These are phyloP conservation scores for Infundibulicybe gibba DNA, from an alignment of 768 basidiomycete species.

Conservation along the genomic window DNA sequence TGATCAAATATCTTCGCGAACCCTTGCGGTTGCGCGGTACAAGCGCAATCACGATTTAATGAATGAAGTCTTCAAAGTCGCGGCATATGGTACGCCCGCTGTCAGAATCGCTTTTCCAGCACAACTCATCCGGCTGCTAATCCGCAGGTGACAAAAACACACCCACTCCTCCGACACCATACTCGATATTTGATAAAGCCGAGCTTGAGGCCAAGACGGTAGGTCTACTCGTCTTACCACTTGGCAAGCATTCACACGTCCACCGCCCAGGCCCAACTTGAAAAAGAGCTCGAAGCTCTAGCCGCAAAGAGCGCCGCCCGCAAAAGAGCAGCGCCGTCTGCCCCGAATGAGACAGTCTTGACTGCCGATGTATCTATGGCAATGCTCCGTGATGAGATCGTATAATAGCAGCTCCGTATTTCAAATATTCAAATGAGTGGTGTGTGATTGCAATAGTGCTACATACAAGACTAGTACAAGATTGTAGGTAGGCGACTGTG, in stretches of 20 bases:
- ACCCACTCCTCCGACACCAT: constrained; percentile 39
- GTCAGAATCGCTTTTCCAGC: neutral
- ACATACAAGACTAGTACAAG: too few relatives aligned
- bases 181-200: constrained; percentile 55
- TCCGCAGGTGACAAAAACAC: constrained; percentile 40
- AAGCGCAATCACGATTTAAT: constrained; percentile 81
- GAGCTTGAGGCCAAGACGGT: constrained; percentile 59
- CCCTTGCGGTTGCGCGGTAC: constrained; percentile 69
- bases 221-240: constrained; percentile 15
- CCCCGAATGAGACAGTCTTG: constrained; percentile 7
- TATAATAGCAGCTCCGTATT: neutral
- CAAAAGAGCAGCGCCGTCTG: constrained; percentile 17
- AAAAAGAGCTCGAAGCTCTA: constrained; percentile 55
- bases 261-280: constrained; percentile 45
- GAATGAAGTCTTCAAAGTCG: constrained; percentile 76
- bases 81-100: constrained; percentile 52
- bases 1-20: constrained; percentile 69
- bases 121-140: neutral
- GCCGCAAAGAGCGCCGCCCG: constrained; percentile 46
- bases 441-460: too few relatives aligned
- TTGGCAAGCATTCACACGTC: neutral
- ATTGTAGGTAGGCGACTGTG: too few relatives aligned
- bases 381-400: neutral
- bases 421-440: neutral
- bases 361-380: constrained; percentile 14